Base-by-base conservation (phyloP, 768 basidiomycete species). In the Coprinopsis strossmayeri region DNA sequence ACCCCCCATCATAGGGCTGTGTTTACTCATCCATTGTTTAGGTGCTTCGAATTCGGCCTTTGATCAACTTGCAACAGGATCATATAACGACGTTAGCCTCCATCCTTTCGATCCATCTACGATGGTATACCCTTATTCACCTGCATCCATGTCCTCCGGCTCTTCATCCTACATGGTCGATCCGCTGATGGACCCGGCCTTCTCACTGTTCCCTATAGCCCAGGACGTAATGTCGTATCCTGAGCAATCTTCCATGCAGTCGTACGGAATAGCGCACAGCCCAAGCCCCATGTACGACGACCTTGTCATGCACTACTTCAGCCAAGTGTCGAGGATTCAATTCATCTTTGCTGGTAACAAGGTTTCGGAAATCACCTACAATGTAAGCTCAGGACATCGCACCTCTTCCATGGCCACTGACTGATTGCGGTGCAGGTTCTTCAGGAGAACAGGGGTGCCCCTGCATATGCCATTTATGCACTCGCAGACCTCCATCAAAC, bases 401-500 rank as follows among this genome's bases (percentile, higher is more conserved):
- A 32, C 30, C 30, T 32, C 30, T 32, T 32, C 30, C 15, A 7
- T 32, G 15, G 30, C 7, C 30, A 7, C n/a, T n/a, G n/a, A n/a
- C n/a, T n/a, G n/a, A n/a, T n/a, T n/a, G n/a, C n/a, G n/a, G n/a
- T n/a, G n/a, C n/a, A n/a, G n/a, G 76, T 87, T 49, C 65, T 78
- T 34, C 71, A 78, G 58, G 76, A 87, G 46, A 84, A 84, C 18
- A 76, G 74, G 46, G 87, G 88, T 37, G 76, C 84, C 1, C 77
- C 88, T 35, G 78, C 84, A 3, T 78, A 80, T 61, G 82, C 87
- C 3, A 73, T 88, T 28, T 86, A 82, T 63, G 86, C 88, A n/a
- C 71, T 90, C 41, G 78, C 85, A 35, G 78, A 78, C 57, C 71
- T 88, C 34, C 86, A 90, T 61, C 75, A 76, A 57, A 79, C 75